These are phyloP conservation scores for Xanthoconium stramineum DNA, from an alignment of 768 basidiomycete species.

Conservation along the genomic window DNA sequence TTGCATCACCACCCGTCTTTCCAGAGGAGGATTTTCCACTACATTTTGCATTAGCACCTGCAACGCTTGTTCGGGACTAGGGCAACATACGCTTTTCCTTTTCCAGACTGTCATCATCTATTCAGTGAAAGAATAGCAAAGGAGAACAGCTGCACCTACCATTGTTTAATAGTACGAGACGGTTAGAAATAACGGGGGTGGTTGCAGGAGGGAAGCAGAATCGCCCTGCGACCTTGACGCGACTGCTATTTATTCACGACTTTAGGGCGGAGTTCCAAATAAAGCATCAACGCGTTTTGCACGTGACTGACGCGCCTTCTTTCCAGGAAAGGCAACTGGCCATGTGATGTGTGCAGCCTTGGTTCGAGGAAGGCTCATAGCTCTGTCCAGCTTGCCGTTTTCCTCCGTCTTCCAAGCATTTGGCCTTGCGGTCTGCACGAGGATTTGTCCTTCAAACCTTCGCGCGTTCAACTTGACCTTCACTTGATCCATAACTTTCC, in stretches of 20 bases:
- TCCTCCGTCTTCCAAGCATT: slow-evolving; percentile 1
- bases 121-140: slow-evolving; percentile 7
- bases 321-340: slow-evolving; percentile 18
- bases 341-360: slow-evolving; percentile 17
- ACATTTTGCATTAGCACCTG: slow-evolving; percentile 1
- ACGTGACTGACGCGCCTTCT: slow-evolving; percentile 32
- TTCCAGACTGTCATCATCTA: slow-evolving; percentile 42
- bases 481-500: slow-evolving; percentile 12
- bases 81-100: slow-evolving; percentile 48
- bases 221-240: slow-evolving; percentile 14
- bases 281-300: slow-evolving; percentile 32
- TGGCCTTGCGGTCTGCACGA: slow-evolving; percentile 34
- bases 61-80: not conserved
- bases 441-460: slow-evolving; percentile 22
- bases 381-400: slow-evolving; percentile 9
- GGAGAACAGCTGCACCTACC: slow-evolving; percentile 22
- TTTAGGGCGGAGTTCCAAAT: slow-evolving; percentile 32
- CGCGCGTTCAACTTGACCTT: slow-evolving; percentile 16
- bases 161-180: slow-evolving; percentile 22
- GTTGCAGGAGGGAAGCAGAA: slow-evolving; percentile 10
- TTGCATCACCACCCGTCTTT: slow-evolving; percentile 49
- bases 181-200: slow-evolving; percentile 16
- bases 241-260: slow-evolving; percentile 30
- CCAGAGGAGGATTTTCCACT: slow-evolving; percentile 47
- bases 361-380: slow-evolving; percentile 11